Evolutionary conservation across 116 monocot genomes (phyloP), one percentile per base, ranked within the genome.

Genomic region (Zostera marina): DNA sequence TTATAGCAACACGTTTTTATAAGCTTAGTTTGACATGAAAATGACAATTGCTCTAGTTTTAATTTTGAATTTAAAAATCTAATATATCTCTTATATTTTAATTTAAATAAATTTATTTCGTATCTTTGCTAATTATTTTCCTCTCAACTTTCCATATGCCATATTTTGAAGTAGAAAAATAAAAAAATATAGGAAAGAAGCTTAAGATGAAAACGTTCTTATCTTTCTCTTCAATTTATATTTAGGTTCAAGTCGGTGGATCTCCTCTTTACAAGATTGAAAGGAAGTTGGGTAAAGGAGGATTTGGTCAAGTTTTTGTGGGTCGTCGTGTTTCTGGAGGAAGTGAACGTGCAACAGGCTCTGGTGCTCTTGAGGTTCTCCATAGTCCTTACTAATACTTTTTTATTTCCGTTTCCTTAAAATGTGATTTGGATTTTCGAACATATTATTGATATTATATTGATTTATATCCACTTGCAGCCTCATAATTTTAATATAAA

Each of bases 271-370:
- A 93, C 66, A 83, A 76, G 67, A 61, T 87, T 52, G 92, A 83
- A 8, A 81, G 79, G 63, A 93, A 87, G 65, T 66, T 93, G 48
- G 92, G 92, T 0, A 93, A 93, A 70, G 92, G 92, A 47, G 92
- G 92, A 1, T 93, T 93, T 76, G 92, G 92, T 45, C 92, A 87
- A 61, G 92, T 93, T 71, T 93, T 83, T 76, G 80, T 93, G 65
- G 92, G 92, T 42, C 87, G 92, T 11, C 78, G 87, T 44, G 68
- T 87, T 4, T 68, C 80, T 59, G 86, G 86, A 47, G 79, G 80
- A 22, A 79, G 62, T 66, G 82, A 79, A 17, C 73, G 76, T n/a
- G 43, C 79, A 57, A 66, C 61, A 52, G 86, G 85, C 21, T 44
- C 75, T 63, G 79, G 75, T 41, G 73, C 86, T 56, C 32, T 80